phyloP scores from a whole-genome alignment of 495 filamentous ascomycete genomes.

The Penicillium desertorum region DNA sequence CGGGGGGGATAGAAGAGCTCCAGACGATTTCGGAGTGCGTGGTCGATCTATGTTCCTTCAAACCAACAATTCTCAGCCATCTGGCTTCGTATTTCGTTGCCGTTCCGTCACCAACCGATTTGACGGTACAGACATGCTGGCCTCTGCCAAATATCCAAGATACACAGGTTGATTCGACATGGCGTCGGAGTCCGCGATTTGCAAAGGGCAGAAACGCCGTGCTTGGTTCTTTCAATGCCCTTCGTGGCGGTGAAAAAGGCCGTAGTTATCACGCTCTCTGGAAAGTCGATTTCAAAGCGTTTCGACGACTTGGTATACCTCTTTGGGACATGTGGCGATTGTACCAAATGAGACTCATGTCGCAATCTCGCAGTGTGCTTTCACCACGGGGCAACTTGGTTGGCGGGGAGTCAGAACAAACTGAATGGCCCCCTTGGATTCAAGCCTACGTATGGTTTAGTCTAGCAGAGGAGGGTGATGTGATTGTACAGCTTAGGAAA shows the following conservation, averaged over 20 bases:
- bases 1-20: constrained; percentile 8
- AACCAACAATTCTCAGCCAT: constrained; percentile 4
- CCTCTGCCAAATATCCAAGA: background rate
- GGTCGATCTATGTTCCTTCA: constrained; percentile 2
- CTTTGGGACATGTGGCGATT: constrained; percentile 40
- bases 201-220: background rate
- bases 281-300: constrained; percentile 11
- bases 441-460: constrained; percentile 5
- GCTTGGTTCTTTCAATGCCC: background rate
- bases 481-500: background rate
- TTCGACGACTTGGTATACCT: constrained; percentile 19
- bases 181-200: background rate
- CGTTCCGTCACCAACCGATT: background rate
- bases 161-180: constrained; percentile 3
- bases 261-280: constrained; percentile 12
- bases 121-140: constrained; percentile 1
- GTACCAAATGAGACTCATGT: constrained; percentile 40
- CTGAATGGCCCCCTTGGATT: constrained; percentile 6
- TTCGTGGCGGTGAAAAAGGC: constrained; percentile 11
- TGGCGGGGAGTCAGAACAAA: constrained; percentile 4
- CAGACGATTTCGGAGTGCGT: constrained; percentile 8
- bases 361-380: constrained; percentile 1
- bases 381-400: constrained; percentile 51
- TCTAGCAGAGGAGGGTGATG: constrained; percentile 8
- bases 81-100: constrained; percentile 3